These are phyloP conservation scores for Rhodamnia argentea DNA, from an alignment of 345 rosid genomes.

Conservation along the genomic window DNA sequence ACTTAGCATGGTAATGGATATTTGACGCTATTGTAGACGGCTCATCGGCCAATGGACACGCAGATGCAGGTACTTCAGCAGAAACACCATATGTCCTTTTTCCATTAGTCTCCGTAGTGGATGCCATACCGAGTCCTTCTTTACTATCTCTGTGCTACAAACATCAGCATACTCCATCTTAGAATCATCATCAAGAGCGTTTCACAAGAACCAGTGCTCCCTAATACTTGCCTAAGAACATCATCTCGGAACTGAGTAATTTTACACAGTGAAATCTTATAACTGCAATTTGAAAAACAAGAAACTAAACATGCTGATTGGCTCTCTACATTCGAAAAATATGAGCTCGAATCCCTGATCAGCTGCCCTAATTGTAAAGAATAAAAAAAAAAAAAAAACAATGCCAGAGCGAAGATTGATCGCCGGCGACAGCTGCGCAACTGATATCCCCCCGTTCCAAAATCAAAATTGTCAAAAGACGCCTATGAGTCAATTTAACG, in stretches of 20 bases:
- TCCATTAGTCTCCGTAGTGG: conserved; percentile 10
- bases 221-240: not conserved
- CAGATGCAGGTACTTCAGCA: conserved; percentile 34
- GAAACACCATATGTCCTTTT: conserved; percentile 11
- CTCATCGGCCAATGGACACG: conserved; percentile 53
- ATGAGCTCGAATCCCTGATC: not conserved
- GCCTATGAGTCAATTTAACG: not conserved
- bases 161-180: not conserved
- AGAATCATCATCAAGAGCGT: not conserved
- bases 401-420: not conserved
- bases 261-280: not conserved
- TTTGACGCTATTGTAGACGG: conserved; percentile 66
- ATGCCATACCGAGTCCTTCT: conserved; percentile 26
- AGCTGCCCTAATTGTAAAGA: not conserved
- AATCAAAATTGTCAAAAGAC: not conserved
- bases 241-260: not conserved
- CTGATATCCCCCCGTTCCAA: not conserved
- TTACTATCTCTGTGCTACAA: not conserved
- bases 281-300: not conserved
- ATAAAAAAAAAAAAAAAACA: not conserved
- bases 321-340: not conserved
- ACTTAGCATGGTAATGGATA: conserved; percentile 67
- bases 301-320: not conserved
- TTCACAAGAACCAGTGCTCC: not conserved
- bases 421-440: not conserved